A percentile compares a stretch with the other conserved stretches of the same genome.
Evolutionary conservation across 306 rosid species (phyloP).

Genomic region (Coriaria nepalensis): DNA sequence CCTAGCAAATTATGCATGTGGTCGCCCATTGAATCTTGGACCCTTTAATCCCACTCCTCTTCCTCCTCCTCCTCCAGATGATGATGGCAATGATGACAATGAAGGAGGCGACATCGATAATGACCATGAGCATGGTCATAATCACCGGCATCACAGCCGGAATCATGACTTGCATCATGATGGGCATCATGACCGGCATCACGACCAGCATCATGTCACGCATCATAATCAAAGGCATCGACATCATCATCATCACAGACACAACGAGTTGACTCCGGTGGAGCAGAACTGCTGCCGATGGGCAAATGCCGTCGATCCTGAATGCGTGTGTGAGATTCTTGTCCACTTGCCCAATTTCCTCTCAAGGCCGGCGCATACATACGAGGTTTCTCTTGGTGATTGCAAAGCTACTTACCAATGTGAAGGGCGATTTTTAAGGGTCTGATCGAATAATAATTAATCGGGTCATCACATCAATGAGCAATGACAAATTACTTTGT

Average conservation of each 20-base stretch:
- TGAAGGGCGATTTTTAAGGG: constrained; percentile 29
- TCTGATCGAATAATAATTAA: constrained; percentile 7
- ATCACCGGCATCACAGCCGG: background rate
- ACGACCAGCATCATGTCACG: background rate
- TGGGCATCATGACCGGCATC: background rate
- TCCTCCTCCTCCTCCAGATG: constrained; percentile 21
- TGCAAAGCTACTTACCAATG: constrained; percentile 49
- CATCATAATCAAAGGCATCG: constrained; percentile 13
- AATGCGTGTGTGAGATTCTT: constrained; percentile 62
- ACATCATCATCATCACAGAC: constrained; percentile 8
- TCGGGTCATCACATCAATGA: background rate
- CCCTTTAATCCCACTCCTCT: constrained; percentile 7
- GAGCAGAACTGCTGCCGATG: constrained; percentile 66
- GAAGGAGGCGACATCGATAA: background rate
- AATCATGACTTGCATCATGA: background rate
- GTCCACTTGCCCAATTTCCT: constrained; percentile 56
- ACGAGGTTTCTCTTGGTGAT: constrained; percentile 33
- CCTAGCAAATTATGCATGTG: constrained; percentile 61
- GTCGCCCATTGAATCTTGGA: constrained; percentile 26
- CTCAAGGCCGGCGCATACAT: constrained; percentile 40
- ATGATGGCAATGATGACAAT: background rate
- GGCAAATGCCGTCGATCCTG: constrained; percentile 41
- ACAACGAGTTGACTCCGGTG: constrained; percentile 9
- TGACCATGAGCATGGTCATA: background rate
- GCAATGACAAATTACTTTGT: background rate